These are phyloP conservation scores for Mucor racemosus DNA, from an alignment of 371 early-diverging fungal species.

Conservation along the genomic window DNA sequence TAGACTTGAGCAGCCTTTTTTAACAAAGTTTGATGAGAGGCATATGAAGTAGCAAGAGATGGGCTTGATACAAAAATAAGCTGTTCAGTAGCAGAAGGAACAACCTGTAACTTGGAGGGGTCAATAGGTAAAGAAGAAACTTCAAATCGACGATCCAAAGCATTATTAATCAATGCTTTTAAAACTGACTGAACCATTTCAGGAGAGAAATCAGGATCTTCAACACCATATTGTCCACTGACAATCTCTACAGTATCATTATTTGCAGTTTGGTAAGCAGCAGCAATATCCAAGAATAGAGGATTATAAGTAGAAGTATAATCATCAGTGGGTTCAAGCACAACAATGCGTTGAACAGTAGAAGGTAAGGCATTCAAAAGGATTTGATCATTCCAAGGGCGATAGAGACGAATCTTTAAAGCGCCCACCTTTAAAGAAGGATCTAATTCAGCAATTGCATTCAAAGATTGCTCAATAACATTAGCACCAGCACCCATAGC, in stretches of 20 bases:
- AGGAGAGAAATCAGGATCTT: conserved; percentile 40
- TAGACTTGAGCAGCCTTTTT: conserved; percentile 23
- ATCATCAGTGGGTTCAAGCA: conserved; percentile 66
- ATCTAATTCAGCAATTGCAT: conserved; percentile 13
- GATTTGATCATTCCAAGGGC: conserved; percentile 62
- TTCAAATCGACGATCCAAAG: conserved; percentile 38
- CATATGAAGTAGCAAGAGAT: conserved; percentile 6
- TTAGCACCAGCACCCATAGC: conserved; percentile 62
- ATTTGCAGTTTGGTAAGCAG: conserved; percentile 61
- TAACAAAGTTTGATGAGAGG: not conserved
- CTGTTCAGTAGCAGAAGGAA: conserved; percentile 13
- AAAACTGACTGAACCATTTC: conserved; percentile 47
- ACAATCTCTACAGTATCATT: conserved; percentile 47
- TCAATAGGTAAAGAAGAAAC: conserved; percentile 24
- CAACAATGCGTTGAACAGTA: conserved; percentile 62
- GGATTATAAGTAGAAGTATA: conserved; percentile 69
- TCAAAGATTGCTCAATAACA: conserved; percentile 42
- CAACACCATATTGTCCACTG: conserved; percentile 56
- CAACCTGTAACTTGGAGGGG: not conserved
- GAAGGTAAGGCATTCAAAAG: conserved; percentile 57
- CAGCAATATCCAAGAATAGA: conserved; percentile 74
- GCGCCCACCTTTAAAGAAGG: conserved; percentile 48
- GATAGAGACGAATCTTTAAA: conserved; percentile 64
- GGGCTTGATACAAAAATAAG: conserved; percentile 22
- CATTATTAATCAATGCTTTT: conserved; percentile 18